Evolutionary conservation across 768 basidiomycete genomes (phyloP).

Genomic region (Tricholoma saponaceum): DNA sequence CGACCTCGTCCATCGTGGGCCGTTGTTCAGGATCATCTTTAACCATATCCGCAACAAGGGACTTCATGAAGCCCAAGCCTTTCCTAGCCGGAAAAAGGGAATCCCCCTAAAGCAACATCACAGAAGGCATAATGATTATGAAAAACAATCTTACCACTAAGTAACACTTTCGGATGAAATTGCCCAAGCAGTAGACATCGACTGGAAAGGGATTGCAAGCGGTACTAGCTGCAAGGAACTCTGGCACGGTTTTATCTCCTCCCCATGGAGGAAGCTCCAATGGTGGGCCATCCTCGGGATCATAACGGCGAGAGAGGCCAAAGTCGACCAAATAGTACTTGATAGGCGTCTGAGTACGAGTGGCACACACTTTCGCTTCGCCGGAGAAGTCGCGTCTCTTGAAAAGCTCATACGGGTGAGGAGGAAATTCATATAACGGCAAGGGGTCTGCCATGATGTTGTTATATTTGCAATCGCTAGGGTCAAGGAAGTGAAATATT

Average conservation of each 20-base stretch:
- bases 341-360: slow-evolving; percentile 17
- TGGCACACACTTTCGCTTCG: slow-evolving; percentile 3
- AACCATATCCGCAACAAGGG: slow-evolving; percentile 30
- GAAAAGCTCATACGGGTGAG: slow-evolving; percentile 15
- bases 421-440: slow-evolving; percentile 14
- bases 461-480: slow-evolving; percentile 5
- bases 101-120: background rate
- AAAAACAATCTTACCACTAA: slow-evolving; percentile 5
- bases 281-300: slow-evolving; percentile 19
- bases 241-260: slow-evolving; percentile 36
- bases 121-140: background rate
- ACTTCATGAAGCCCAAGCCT: slow-evolving; percentile 27
- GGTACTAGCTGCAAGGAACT: slow-evolving; percentile 4
- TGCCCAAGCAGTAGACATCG: slow-evolving; percentile 34
- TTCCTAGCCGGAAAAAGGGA: background rate
- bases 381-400: slow-evolving; percentile 14
- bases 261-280: slow-evolving; percentile 28
- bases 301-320: slow-evolving; percentile 23
- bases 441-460: slow-evolving; percentile 28
- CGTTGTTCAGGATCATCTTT: slow-evolving; percentile 28
- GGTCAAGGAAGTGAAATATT: background rate
- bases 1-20: slow-evolving; percentile 34
- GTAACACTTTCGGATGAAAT: slow-evolving; percentile 17
- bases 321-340: slow-evolving; percentile 30
- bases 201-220: slow-evolving; percentile 26